phyloP scores from a whole-genome alignment of 2,329 filamentous ascomycete genomes.

The Microdochium trichocladiopsis region DNA sequence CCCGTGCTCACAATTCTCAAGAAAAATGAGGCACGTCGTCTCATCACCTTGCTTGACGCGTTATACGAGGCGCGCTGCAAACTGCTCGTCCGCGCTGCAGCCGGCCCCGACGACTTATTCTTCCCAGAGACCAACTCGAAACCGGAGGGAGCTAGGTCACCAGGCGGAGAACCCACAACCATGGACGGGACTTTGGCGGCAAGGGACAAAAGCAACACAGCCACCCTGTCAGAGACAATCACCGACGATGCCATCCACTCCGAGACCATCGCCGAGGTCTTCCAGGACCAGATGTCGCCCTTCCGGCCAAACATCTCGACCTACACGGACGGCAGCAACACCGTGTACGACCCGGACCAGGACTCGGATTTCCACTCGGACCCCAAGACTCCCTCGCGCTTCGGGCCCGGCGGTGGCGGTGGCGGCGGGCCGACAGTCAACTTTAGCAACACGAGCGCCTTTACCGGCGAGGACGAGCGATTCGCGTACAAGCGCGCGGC shows the following conservation, averaged over 20 bases:
- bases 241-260: slow-evolving; percentile 48
- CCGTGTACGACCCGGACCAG: slow-evolving; percentile 47
- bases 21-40: slow-evolving; percentile 74
- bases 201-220: slow-evolving; percentile 14
- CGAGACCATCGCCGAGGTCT: slow-evolving; percentile 67
- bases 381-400: not conserved
- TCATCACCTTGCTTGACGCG: slow-evolving; percentile 76
- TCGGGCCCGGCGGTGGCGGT: not conserved
- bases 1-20: slow-evolving; percentile 59
- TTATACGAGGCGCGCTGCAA: slow-evolving; percentile 78
- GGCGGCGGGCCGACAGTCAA: slow-evolving; percentile 34
- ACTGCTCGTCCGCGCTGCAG: slow-evolving; percentile 60
- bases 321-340: slow-evolving; percentile 42
- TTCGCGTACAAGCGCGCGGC: slow-evolving; percentile 76
- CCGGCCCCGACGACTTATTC: slow-evolving; percentile 67
- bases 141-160: slow-evolving; percentile 1
- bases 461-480: slow-evolving; percentile 74
- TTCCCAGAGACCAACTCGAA: slow-evolving; percentile 53
- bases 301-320: slow-evolving; percentile 73
- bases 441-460: slow-evolving; percentile 59
- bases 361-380: slow-evolving; percentile 32
- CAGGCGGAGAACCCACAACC: no score
- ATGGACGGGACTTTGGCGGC: not conserved
- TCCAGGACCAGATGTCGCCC: slow-evolving; percentile 68
- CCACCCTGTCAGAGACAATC: slow-evolving; percentile 29